Evolutionary conservation across 805 yeast genomes (phyloP), one percentile per base, ranked within the genome.

Genomic region (Lachancea nothofagi): DNA sequence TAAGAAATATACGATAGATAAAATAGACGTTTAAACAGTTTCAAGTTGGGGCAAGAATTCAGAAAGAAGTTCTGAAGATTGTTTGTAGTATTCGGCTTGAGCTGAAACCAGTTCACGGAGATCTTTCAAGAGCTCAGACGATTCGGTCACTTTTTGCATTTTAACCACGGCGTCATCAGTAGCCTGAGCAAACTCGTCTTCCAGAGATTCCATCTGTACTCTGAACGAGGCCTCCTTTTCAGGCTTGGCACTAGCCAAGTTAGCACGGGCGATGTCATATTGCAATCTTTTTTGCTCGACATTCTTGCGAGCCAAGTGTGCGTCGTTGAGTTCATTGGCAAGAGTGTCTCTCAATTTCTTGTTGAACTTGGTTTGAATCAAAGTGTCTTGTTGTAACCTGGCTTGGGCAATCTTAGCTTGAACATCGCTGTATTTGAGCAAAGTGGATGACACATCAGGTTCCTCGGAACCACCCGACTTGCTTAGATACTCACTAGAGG

Each of bases 101-200:
- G 95, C 95, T 55, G 72, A 72, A 41, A 80, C 75, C 50, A 86
- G 72, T 58, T 80, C 87, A 44, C 72, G 69, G 43, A 85, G 66
- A 58, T 80, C 80, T 37, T 76, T 72, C 49, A 83, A 69, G 13
- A 88, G 82, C 50, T 77, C 74, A 15, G 88, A 78, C 41, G 78
- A 71, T 42, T 80, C 79, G 49, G 86, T 74, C 21, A 83, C 89
- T 57, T 80, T 79, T 66, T 80, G 85, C 89, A 86, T 81, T 44
- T 82, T 77, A 28, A 78, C 68, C 40, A 85, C 86, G 28, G 95
- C 93, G 55, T 83, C 93, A 65, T 86, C 95, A 25, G 87, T 87
- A 18, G 89, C 82, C 50, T 83, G 85, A 33, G 93, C 95, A 61
- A 86, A 86, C 55, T 83, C 89, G 55, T 86, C 96, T 66, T 86